phyloP scores from a whole-genome alignment of 179 eudicot genomes.

The Spergularia azorica region DNA sequence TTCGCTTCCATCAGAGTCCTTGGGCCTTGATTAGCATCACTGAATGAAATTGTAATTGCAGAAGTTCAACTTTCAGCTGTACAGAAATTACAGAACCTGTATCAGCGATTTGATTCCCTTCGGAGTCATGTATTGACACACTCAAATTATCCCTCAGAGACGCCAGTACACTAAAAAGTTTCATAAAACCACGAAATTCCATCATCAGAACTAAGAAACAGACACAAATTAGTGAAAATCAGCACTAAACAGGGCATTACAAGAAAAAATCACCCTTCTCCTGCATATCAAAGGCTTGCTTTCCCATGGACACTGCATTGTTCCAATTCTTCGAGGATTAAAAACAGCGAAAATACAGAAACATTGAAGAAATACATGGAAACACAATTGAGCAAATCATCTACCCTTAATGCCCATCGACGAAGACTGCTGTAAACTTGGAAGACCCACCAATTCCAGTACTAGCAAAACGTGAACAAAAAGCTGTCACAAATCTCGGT shows the following conservation, averaged over 20 bases:
- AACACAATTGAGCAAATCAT: slow-evolving; percentile 7
- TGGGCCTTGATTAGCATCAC: slow-evolving; percentile 1
- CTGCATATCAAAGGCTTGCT: slow-evolving; percentile 51
- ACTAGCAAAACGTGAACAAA: slow-evolving; percentile 37
- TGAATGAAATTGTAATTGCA: neutral
- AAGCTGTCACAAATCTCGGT: neutral
- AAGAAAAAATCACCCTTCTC: slow-evolving; percentile 68
- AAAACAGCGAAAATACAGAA: neutral
- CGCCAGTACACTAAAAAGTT: slow-evolving; percentile 55
- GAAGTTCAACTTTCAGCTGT: neutral
- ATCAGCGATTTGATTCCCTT: slow-evolving; percentile 69
- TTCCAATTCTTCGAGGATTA: slow-evolving; percentile 10
- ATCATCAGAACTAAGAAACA: slow-evolving; percentile 15
- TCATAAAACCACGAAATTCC: slow-evolving; percentile 1
- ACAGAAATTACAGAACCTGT: slow-evolving; percentile 44
- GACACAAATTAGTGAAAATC: neutral
- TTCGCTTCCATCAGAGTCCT: slow-evolving; percentile 25
- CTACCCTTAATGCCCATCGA: slow-evolving; percentile 62
- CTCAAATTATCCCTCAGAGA: slow-evolving; percentile 64
- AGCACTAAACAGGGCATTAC: slow-evolving; percentile 53
- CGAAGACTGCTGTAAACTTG: slow-evolving; percentile 50
- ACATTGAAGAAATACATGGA: neutral
- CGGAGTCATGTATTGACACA: slow-evolving; percentile 55
- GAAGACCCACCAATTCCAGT: slow-evolving; percentile 58
- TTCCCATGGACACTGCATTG: slow-evolving; percentile 86